Conservation (phyloP, 768 basidiomycete genomes). For the Phallus indusiatus region DNA sequence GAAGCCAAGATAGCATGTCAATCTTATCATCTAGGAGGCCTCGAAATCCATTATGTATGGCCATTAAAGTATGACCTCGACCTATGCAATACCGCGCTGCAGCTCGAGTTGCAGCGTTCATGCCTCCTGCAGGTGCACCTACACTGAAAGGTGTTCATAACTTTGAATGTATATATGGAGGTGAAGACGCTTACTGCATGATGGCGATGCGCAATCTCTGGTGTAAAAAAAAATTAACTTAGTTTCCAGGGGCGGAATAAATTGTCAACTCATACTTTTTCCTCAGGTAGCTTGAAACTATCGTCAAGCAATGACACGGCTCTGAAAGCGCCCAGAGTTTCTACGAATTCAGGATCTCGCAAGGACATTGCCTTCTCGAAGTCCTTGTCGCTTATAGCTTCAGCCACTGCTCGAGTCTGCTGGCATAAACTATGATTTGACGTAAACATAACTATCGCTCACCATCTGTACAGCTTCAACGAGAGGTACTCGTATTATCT, state of each 20-base stretch:
- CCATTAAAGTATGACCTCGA: conserved; percentile 89
- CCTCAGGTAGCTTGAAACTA: conserved; percentile 40
- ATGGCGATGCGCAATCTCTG: conserved; percentile 74
- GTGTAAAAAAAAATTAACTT: not conserved
- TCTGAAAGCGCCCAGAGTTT: conserved; percentile 78
- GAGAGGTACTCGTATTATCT: conserved; percentile 83
- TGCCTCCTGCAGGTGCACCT: conserved; percentile 96
- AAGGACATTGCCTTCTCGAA: conserved; percentile 82
- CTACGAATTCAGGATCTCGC: conserved; percentile 86
- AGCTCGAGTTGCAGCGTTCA: conserved; percentile 96
- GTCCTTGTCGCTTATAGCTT: conserved; percentile 73
- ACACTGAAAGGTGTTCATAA: conserved; percentile 41
- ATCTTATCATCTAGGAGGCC: conserved; percentile 88
- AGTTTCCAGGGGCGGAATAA: not conserved
- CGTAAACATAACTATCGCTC: conserved; percentile 1
- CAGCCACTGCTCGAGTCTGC: conserved; percentile 79
- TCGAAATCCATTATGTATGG: conserved; percentile 91
- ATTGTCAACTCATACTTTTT: conserved; percentile 29
- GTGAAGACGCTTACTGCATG: conserved; percentile 59
- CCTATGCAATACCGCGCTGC: conserved; percentile 88
- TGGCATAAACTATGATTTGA: not conserved
- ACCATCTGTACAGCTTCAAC: conserved; percentile 92
- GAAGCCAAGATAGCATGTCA: conserved; percentile 85
- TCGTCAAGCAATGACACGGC: conserved; percentile 57
- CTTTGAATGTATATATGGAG: not conserved